Evolutionary conservation across 106 monocot species (phyloP).

Genomic region (Apostasia ramifera): DNA sequence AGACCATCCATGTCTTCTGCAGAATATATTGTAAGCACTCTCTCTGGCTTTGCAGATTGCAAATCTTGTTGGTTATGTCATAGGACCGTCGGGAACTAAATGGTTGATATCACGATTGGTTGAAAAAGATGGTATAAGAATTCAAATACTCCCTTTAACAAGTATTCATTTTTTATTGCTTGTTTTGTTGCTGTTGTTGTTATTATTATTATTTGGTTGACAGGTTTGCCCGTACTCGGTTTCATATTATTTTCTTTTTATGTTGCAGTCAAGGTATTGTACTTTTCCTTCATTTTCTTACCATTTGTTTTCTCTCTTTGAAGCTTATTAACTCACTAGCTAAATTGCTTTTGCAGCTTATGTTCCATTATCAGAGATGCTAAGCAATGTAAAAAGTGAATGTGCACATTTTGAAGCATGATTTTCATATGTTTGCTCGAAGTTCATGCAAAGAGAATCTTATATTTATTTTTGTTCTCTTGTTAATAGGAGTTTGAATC

Average conservation of each 20-base stretch:
- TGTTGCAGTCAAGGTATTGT: slow-evolving; percentile 75
- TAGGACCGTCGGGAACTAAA: slow-evolving; percentile 68
- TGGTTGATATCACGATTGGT: slow-evolving; percentile 58
- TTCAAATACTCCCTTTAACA: not conserved
- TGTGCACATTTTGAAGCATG: not conserved
- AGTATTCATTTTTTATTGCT: not conserved
- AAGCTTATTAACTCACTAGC: not conserved
- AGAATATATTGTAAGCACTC: not conserved
- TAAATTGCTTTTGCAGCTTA: slow-evolving; percentile 45
- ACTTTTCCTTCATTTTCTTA: not conserved
- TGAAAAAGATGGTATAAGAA: slow-evolving; percentile 49
- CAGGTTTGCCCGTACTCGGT: slow-evolving; percentile 55
- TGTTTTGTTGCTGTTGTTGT: not conserved
- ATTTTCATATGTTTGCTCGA: not conserved
- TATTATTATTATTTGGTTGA: not conserved
- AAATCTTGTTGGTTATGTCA: slow-evolving; percentile 87
- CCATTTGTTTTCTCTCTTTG: not conserved
- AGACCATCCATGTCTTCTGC: no score
- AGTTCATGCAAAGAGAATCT: no score
- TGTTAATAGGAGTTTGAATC: no score
- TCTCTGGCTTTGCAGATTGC: slow-evolving; percentile 39
- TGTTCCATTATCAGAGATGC: slow-evolving; percentile 77
- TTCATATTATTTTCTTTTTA: slow-evolving; percentile 71
- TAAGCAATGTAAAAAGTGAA: slow-evolving; percentile 16
- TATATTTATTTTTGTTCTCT: no score